Evolutionary conservation across 495 filamentous ascomycete genomes (phyloP), one percentile per base, ranked within the genome.

Genomic region (Glarea lozoyensis): DNA sequence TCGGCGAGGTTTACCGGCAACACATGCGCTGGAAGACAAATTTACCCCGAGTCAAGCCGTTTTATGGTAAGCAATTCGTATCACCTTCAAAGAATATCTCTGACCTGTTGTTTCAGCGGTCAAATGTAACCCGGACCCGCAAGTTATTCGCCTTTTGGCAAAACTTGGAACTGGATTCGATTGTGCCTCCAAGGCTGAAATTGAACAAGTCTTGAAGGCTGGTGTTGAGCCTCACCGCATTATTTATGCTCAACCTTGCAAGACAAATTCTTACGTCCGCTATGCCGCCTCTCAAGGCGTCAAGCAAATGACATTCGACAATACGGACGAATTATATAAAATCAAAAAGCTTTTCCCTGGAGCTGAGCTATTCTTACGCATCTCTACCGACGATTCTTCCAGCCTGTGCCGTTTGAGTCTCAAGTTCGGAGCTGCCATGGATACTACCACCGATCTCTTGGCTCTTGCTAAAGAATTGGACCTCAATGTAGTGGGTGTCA

Each of bases 221-320:
- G 89, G 88, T 46, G 75, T 96, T 46, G 85, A 89, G 57, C 87
- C 93, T 2, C 76, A 79, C 42, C 87, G 88, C 55, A 95, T 99
- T 69, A 94, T 99, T 65, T 99, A 96, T 58, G 93, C 92, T 37
- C 93, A 99, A 61, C 92, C 92, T 32, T 97, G 93, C 82, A 97
- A 97, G 76, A 96, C 92, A 57, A 94, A 93, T 64, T 95, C 89
- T 29, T 95, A 96, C 64, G 70, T 97, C 47, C 86, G 88, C 54
- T 94, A 86, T 54, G 90, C 90, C 40, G 76, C 81, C 43, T 73
- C 79, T 59, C 61, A 82, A 42, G 83, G 80, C 46, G 90, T 99
- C 55, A 93, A 86, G 68, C 88, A 94, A 70, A 97, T 99, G 88
- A 97, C 92, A 10, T 96, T 97, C 55, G 92, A 99, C 69, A 96